Conservation (phyloP, 768 basidiomycete genomes). For the Phlebiopsis flavidoalba region DNA sequence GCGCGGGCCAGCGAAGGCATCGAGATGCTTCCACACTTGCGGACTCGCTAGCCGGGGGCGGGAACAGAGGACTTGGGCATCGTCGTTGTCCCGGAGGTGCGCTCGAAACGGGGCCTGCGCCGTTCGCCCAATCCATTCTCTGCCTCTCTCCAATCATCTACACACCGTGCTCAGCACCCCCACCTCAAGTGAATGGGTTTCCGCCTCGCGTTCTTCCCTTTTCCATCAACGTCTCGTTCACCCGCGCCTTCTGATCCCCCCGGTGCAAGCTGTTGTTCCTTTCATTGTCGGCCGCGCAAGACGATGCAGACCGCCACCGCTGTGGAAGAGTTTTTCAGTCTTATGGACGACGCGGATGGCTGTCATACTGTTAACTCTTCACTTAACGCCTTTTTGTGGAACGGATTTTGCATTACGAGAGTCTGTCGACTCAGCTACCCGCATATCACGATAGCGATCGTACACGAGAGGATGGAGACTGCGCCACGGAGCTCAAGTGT, state of each 20-base stretch:
- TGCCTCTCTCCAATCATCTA: too few species aligned
- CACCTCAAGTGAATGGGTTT: too few species aligned
- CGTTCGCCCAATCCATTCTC: background rate
- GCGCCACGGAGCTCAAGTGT: constrained; percentile 10
- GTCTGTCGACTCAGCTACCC: constrained; percentile 6
- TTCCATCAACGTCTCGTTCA: constrained; percentile 98
- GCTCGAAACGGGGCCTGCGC: constrained; percentile 77
- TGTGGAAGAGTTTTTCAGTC: constrained; percentile 71
- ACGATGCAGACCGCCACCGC: constrained; percentile 60
- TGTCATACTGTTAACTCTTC: too few species aligned
- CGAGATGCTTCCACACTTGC: constrained; percentile 90
- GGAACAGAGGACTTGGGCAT: constrained; percentile 96
- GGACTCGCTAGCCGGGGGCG: constrained; percentile 90
- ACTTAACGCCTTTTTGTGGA: constrained; percentile 44
- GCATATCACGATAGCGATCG: constrained; percentile 22
- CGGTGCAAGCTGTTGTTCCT: constrained; percentile 81
- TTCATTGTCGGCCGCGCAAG: constrained; percentile 81
- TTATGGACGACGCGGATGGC: constrained; percentile 78
- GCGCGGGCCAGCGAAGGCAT: constrained; percentile 48
- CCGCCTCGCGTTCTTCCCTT: too few species aligned
- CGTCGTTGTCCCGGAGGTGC: constrained; percentile 87
- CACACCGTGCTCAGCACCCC: too few species aligned
- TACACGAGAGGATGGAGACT: constrained; percentile 17
- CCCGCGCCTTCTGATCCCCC: too few species aligned
- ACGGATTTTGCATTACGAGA: constrained; percentile 46